Conservation (phyloP, 257 asterid species). For the Penstemon newberryi region DNA sequence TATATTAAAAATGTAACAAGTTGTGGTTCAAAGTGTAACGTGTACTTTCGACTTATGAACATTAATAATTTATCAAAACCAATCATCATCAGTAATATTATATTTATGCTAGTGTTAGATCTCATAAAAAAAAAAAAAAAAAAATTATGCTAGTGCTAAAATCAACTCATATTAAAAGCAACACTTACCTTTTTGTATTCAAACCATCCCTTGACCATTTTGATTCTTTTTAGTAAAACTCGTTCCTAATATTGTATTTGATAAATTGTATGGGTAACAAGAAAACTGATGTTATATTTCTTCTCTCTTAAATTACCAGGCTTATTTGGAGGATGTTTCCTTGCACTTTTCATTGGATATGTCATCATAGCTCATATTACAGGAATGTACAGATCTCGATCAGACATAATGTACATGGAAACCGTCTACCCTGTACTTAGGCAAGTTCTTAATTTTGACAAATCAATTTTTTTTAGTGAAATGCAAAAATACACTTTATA, state of each 20-base stretch:
- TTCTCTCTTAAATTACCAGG: slow-evolving; percentile 47
- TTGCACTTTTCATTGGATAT: slow-evolving; percentile 76
- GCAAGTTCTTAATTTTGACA: slow-evolving; percentile 43
- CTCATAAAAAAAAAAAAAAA: no score
- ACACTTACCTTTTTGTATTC: neutral
- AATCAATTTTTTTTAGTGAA: neutral
- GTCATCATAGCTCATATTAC: slow-evolving; percentile 77
- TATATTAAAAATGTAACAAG: no score
- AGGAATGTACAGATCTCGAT: slow-evolving; percentile 61
- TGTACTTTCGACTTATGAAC: no score
- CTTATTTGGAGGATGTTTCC: slow-evolving; percentile 70
- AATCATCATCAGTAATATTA: no score
- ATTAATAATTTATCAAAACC: no score
- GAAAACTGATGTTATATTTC: slow-evolving; percentile 10
- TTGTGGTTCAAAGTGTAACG: no score
- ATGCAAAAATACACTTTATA: no score
- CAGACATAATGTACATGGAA: slow-evolving; percentile 79
- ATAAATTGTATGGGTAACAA: neutral
- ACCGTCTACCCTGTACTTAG: slow-evolving; percentile 86
- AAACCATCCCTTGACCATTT: neutral
- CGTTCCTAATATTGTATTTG: neutral
- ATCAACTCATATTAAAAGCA: neutral
- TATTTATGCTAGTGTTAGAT: no score
- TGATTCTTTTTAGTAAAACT: no score
- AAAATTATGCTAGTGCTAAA: neutral